Percentiles rank a stretch among this genome's conserved stretches.
phyloP scores from a whole-genome alignment of 2,329 filamentous ascomycete species.

The Ophiostoma sp. region DNA sequence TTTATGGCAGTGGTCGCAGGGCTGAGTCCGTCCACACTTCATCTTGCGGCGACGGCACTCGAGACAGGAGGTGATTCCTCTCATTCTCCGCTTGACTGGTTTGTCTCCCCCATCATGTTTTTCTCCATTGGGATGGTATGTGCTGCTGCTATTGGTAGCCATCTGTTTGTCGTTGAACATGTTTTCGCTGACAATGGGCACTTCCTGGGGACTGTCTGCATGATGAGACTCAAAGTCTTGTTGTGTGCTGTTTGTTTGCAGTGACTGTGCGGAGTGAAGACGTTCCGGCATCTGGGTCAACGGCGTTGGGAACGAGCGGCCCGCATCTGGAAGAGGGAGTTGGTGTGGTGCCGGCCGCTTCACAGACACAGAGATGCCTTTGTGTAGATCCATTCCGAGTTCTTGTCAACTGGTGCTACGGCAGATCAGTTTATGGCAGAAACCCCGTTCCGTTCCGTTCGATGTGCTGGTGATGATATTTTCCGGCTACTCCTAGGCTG shows the following conservation, averaged over 20 bases:
- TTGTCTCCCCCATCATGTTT: conserved; percentile 29
- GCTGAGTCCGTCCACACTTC: conserved; percentile 68
- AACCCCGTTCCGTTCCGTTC: not conserved
- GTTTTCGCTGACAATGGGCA: conserved; percentile 21
- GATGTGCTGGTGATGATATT: not conserved
- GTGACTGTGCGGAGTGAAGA: conserved; percentile 6
- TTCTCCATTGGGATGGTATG: not conserved
- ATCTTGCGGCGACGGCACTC: conserved; percentile 71
- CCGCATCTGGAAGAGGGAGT: not conserved
- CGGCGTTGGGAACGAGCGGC: conserved; percentile 11
- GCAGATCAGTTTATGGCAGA: not conserved
- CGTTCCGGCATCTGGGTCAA: conserved; percentile 11
- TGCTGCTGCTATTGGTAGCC: not conserved
- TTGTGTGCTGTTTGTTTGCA: not conserved
- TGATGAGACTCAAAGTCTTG: conserved; percentile 11
- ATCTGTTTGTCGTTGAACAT: conserved; percentile 22
- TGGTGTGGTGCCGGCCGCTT: conserved; percentile 1
- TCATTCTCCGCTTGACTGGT: conserved; percentile 54
- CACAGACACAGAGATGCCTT: not conserved
- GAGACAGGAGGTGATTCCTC: conserved; percentile 63
- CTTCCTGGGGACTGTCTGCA: conserved; percentile 21
- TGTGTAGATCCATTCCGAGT: not conserved
- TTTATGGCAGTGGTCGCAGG: conserved; percentile 62
- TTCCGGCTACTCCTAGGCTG: not conserved
- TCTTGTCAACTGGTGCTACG: not conserved